Evolutionary conservation across 2,329 filamentous ascomycete genomes (phyloP), one percentile per base, ranked within the genome.

Genomic region (Ophiostoma ips): DNA sequence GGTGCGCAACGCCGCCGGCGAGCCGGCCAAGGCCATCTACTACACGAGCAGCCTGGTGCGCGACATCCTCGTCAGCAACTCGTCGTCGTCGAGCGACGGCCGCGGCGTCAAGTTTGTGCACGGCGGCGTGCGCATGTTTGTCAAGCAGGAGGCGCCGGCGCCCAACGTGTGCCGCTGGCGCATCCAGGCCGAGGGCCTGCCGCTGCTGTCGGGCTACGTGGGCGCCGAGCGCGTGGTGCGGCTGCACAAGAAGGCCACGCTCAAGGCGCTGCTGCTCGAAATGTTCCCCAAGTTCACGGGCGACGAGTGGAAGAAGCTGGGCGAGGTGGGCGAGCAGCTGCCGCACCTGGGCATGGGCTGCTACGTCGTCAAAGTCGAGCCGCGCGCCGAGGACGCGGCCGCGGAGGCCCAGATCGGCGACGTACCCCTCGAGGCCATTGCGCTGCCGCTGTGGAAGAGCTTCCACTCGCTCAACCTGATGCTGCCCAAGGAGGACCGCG

Each of bases 101-200:
- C 82, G 35, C n/a, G 50, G 52, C 44, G 83, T 96, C 66, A 94
- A 92, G 64, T 95, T 98, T 62, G 85, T 98, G 46, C 92, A 98
- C 66, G 90, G 84, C 47, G 92, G 92, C 56, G 89, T 98, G 33
- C 94, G 94, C 69, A 96, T 96, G 87, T 98, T 94, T 64, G 92
- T 96, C 72, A 95, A 94, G 71, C 90, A 96, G 65, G 88, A 95
- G 61, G 84, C 87, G 0, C 89, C 94, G 53, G 84, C 82, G 5
- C 81, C 83, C 34, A 83, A 89, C 50, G 84, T 92, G 33, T 95
- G 89, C 70, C 78, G 83, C 52, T 98, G 92, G 92, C 81, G 92
- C 44, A 92, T 98, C 59, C 92, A 98, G 71, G 85, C 83, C 12
- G 92, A 98, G 66, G 92, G 92, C 21, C 80, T 98, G 69, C 81